These are phyloP conservation scores for Pisolithus microcarpus DNA, from an alignment of 768 basidiomycete genomes.

Conservation along the genomic window DNA sequence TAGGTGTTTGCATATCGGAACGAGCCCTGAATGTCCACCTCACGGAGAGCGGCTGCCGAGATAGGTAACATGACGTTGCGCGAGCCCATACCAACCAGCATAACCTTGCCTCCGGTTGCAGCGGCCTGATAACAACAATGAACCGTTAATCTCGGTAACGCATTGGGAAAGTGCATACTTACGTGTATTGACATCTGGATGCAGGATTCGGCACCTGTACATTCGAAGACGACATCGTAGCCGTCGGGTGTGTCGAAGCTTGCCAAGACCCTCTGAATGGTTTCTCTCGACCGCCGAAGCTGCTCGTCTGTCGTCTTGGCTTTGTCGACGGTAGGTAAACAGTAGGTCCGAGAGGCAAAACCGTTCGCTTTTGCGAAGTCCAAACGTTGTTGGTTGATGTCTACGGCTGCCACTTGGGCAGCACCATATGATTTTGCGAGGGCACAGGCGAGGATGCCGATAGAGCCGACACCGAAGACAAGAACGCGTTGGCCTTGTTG, in stretches of 20 bases:
- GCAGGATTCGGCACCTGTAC: conserved; percentile 87
- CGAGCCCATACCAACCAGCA: conserved; percentile 95
- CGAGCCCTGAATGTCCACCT: conserved; percentile 88
- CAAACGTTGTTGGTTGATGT: conserved; percentile 80
- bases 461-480: conserved; percentile 88
- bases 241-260: conserved; percentile 62
- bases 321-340: conserved; percentile 46
- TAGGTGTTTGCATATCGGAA: conserved; percentile 93
- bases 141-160: conserved; percentile 7
- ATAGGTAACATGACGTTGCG: conserved; percentile 78
- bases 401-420: conserved; percentile 64
- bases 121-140: conserved; percentile 52
- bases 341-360: conserved; percentile 69
- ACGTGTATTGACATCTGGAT: conserved; percentile 90
- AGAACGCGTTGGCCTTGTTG: conserved; percentile 62
- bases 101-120: conserved; percentile 77
- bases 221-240: conserved; percentile 91
- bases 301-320: conserved; percentile 50
- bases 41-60: conserved; percentile 72
- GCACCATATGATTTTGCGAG: conserved; percentile 71
- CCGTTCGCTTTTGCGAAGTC: conserved; percentile 70
- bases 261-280: conserved; percentile 41
- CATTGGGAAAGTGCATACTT: conserved; percentile 31
- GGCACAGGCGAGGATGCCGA: conserved; percentile 84
- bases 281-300: conserved; percentile 55